Percentiles rank a stretch among this genome's conserved stretches.
Conservation (phyloP, 2,329 filamentous ascomycete species). For the Botrytis pseudocinerea region DNA sequence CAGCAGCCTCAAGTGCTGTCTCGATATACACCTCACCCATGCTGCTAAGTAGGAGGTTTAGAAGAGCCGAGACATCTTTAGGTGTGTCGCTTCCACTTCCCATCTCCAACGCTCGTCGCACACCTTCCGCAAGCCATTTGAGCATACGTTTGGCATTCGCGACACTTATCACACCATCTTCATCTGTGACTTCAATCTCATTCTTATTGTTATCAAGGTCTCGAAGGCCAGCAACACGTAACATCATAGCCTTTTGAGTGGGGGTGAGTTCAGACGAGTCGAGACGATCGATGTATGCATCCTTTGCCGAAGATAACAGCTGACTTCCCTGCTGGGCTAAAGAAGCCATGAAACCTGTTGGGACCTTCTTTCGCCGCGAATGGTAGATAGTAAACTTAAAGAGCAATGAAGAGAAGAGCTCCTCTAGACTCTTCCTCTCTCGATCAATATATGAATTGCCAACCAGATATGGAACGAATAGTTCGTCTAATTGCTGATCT, state of each 20-base stretch:
- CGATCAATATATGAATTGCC: slow-evolving; percentile 71
- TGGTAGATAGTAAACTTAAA: slow-evolving; percentile 99
- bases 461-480: slow-evolving; percentile 71
- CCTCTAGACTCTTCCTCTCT: slow-evolving; percentile 69
- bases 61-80: slow-evolving; percentile 84
- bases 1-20: slow-evolving; percentile 66
- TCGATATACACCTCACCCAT: slow-evolving; percentile 83
- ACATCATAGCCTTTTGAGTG: slow-evolving; percentile 86
- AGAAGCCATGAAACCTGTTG: slow-evolving; percentile 89
- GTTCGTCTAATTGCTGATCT: slow-evolving; percentile 73
- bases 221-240: slow-evolving; percentile 80
- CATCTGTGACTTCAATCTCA: slow-evolving; percentile 87
- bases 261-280: slow-evolving; percentile 85
- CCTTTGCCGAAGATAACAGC: slow-evolving; percentile 81
- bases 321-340: slow-evolving; percentile 89
- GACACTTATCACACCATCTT: slow-evolving; percentile 80
- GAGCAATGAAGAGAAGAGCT: slow-evolving; percentile 83
- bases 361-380: slow-evolving; percentile 80
- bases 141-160: slow-evolving; percentile 97
- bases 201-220: slow-evolving; percentile 75
- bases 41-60: slow-evolving; percentile 79
- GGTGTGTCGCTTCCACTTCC: slow-evolving; percentile 84
- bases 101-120: slow-evolving; percentile 88
- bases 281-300: slow-evolving; percentile 85
- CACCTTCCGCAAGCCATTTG: slow-evolving; percentile 94